A percentile compares a stretch with the other conserved stretches of the same genome.
phyloP scores from a whole-genome alignment of 352 stramenopile genomes.

The Globisporangium solare region DNA sequence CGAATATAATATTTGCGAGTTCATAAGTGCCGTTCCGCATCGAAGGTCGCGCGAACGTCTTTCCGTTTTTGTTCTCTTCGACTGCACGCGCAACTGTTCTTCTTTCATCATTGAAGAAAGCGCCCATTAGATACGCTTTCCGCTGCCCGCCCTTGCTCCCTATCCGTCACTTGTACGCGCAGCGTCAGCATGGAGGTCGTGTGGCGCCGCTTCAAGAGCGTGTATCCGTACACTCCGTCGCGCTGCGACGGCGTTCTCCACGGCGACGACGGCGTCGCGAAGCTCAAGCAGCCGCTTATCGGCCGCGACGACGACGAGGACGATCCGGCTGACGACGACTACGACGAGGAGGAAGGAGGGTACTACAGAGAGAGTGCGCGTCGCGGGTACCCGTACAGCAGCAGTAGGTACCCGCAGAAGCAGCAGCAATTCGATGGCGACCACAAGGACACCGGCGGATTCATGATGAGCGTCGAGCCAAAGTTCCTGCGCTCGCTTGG shows the following conservation, averaged over 20 bases:
- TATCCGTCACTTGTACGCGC: conserved; percentile 1
- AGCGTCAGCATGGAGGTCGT: conserved; percentile 5
- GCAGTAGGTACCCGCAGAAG: not conserved
- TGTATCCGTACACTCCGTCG: conserved; percentile 18
- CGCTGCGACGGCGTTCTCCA: conserved; percentile 20
- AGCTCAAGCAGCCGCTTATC: conserved; percentile 38
- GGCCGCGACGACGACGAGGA: conserved; percentile 9
- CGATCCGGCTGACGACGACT: not conserved
- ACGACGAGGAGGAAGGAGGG: conserved; percentile 6
- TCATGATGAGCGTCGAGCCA: conserved; percentile 19
- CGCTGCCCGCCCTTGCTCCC: not conserved
- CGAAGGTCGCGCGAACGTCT: conserved; percentile 17
- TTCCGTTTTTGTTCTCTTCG: conserved; percentile 3
- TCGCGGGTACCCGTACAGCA: not conserved
- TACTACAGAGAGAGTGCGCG: not conserved
- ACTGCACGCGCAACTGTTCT: not conserved
- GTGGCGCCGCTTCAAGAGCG: conserved; percentile 17
- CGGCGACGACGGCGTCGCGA: conserved; percentile 26
- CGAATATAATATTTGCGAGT: too few relatives aligned
- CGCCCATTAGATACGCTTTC: not conserved
- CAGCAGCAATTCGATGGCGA: not conserved
- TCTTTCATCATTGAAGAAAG: conserved; percentile 7
- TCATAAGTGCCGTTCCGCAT: not conserved
- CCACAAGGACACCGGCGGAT: not conserved
- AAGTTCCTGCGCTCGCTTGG: conserved; percentile 21